Base-by-base conservation (phyloP, 495 filamentous ascomycete species). In the Mytilinidion resinicola region DNA sequence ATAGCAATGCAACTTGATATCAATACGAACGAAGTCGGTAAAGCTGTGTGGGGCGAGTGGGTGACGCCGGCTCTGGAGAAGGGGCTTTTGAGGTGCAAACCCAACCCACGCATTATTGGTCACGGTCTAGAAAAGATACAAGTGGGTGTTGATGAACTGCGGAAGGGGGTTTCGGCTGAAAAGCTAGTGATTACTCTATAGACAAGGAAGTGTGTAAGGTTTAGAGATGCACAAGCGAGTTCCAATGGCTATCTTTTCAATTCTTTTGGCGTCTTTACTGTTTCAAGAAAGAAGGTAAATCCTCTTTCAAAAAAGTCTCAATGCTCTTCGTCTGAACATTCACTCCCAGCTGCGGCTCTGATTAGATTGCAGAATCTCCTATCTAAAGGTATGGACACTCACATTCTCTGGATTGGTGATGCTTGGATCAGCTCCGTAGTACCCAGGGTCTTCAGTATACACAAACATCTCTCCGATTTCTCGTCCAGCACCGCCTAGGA, bases 121-220 rank as follows among this genome's bases (percentile, higher is more conserved):
- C 30, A 51, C n/a, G 60, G 60, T 8, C 49, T 63, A 30, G 60
- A 55, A 39, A 14, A 38, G 8, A 20, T 63, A 15, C 55, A 63
- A 30, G 46, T 9, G 15, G 59, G 36, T 3, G 17, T 59, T 4
- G 60, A 60, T 19, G 25, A 14, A 14, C 42, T 53, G 46, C 37
- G 25, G 34, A 60, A 60, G 50, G 60, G 60, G 17, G 60, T 63
- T n/a, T 63, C 60, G 12, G 60, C 60, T 12, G 53, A 21, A 36
- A 63, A 63, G 56, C 43, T 63, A 4, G 56, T 63, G 11, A 56
- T 63, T 30, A 9, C 15, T 9, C 46, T 49, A 3, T 30, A 30
- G 6, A 6, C 25, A 30, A 30, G 25, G 25, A 30, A 6, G 25
- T 30, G 25, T 30, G 25, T 30, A 30, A 30, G 25, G 25, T 30